These are phyloP conservation scores for Mortierella sp. DNA, from an alignment of 371 early-diverging fungal species.

Conservation along the genomic window DNA sequence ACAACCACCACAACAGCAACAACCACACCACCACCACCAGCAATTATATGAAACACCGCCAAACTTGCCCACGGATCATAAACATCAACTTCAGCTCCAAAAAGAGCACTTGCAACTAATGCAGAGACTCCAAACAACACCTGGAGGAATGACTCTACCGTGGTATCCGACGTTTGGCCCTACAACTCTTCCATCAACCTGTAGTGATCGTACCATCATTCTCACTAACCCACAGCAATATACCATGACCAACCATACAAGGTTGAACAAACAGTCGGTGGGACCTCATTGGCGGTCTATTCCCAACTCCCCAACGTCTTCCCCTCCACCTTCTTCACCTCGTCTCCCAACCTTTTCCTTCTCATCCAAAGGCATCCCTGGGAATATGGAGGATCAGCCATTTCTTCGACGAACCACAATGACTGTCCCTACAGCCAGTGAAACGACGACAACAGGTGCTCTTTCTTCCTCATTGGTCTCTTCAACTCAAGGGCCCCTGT, in stretches of 20 bases:
- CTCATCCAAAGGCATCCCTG: neutral
- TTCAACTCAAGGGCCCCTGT: neutral
- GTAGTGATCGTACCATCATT: conserved; percentile 39
- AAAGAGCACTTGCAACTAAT: conserved; percentile 33
- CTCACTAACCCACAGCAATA: conserved; percentile 36
- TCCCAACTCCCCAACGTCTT: conserved; percentile 15
- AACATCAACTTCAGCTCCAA: conserved; percentile 33
- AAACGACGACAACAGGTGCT: neutral
- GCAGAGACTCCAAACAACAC: conserved; percentile 34
- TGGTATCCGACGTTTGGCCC: conserved; percentile 53
- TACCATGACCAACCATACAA: conserved; percentile 23
- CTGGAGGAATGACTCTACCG: conserved; percentile 27
- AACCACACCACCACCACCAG: neutral
- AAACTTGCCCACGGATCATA: conserved; percentile 26
- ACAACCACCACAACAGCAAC: conserved; percentile 15
- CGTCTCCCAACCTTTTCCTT: neutral
- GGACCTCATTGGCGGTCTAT: conserved; percentile 52
- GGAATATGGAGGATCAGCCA: neutral
- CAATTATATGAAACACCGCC: conserved; percentile 2
- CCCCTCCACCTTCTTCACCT: neutral
- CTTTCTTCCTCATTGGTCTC: conserved; percentile 5
- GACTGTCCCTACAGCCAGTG: neutral
- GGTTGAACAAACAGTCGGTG: conserved; percentile 29
- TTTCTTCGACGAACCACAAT: neutral
- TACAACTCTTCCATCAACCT: conserved; percentile 23